Evolutionary conservation across 2,329 filamentous ascomycete species (phyloP).

Genomic region (Ophiostoma sp.): DNA sequence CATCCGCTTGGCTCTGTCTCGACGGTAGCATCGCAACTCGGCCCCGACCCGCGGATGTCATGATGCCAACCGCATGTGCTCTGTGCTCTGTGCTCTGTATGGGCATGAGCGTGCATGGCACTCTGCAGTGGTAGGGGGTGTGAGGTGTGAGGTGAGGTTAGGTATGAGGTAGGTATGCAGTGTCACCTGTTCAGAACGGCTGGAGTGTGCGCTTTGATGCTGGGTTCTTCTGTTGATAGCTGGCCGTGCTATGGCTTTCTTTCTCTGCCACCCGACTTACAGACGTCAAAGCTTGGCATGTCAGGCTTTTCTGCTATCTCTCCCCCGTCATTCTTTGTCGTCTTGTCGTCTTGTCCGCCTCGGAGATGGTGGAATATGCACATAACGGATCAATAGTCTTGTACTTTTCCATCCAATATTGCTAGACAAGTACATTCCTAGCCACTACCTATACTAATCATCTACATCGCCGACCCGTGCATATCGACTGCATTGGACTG

Average conservation of each 20-base stretch:
- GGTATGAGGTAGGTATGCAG: not conserved
- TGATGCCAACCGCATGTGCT: no score
- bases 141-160: no score
- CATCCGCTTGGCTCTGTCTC: not conserved
- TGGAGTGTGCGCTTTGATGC: no score
- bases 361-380: no score
- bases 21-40: not conserved
- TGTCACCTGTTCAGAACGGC: not conserved
- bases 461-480: not conserved
- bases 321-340: not conserved
- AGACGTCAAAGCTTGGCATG: constrained; percentile 2
- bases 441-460: not conserved
- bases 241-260: not conserved
- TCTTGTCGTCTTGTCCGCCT: no score
- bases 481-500: not conserved
- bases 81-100: no score
- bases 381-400: not conserved
- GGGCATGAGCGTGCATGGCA: no score
- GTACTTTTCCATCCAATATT: constrained; percentile 1
- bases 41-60: not conserved
- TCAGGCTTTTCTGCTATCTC: not conserved
- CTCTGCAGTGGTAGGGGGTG: no score
- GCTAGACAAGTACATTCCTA: not conserved
- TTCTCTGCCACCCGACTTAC: not conserved
- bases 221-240: no score